A percentile compares a stretch with the other conserved stretches of the same genome.
Evolutionary conservation across 257 asterid species (phyloP).

Genomic region (Rubia yunnanensis): DNA sequence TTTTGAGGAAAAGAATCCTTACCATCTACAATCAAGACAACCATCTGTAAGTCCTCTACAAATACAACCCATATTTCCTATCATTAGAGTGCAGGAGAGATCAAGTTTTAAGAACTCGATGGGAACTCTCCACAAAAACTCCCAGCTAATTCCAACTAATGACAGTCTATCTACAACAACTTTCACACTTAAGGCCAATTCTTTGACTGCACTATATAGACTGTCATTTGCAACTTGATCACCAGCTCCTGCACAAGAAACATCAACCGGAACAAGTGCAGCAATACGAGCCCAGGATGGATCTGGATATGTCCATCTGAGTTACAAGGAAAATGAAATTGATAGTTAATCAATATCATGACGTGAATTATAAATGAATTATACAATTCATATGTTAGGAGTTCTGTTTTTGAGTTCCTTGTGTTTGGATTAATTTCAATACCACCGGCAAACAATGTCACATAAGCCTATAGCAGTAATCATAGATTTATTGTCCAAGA

Average conservation of each 20-base stretch:
- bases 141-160: conserved; percentile 73
- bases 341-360: conserved; percentile 12
- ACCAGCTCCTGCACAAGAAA: conserved; percentile 87
- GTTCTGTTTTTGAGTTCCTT: background rate
- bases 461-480: no score
- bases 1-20: no score
- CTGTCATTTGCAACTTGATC: conserved; percentile 76
- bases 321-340: conserved; percentile 41
- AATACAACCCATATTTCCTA: background rate
- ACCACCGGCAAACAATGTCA: no score
- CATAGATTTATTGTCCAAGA: no score
- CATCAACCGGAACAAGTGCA: conserved; percentile 82
- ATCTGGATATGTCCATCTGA: conserved; percentile 99
- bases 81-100: background rate
- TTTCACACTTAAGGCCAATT: conserved; percentile 65
- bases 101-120: background rate
- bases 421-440: background rate
- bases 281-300: conserved; percentile 97
- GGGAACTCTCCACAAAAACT: background rate
- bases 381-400: background rate
- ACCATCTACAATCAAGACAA: conserved; percentile 48
- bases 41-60: conserved; percentile 1
- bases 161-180: conserved; percentile 74
- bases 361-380: background rate
- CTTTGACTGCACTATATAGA: conserved; percentile 64